These are phyloP conservation scores for Curvularia spicifera DNA, from an alignment of 2,329 filamentous ascomycete genomes.

Conservation along the genomic window DNA sequence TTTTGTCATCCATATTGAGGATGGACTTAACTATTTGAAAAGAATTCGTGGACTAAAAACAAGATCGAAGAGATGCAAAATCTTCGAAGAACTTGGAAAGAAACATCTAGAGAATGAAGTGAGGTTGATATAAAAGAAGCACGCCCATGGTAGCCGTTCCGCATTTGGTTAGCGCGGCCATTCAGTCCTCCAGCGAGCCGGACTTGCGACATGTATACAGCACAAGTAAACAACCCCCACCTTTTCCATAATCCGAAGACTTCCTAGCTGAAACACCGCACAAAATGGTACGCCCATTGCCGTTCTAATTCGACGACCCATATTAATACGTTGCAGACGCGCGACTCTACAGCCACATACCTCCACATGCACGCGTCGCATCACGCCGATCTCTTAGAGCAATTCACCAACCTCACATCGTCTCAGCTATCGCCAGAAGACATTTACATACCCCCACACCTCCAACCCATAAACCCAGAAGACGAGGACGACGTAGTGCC, in stretches of 20 bases:
- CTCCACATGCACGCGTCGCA: slow-evolving; percentile 75
- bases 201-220: neutral
- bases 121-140: neutral
- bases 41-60: neutral
- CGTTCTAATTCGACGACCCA: too few species aligned
- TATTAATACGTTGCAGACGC: slow-evolving; percentile 54
- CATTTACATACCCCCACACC: slow-evolving; percentile 79
- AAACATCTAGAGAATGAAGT: neutral
- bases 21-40: neutral
- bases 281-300: neutral
- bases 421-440: slow-evolving; percentile 63
- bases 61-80: too few species aligned
- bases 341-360: slow-evolving; percentile 77
- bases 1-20: neutral
- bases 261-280: neutral
- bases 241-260: neutral
- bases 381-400: slow-evolving; percentile 79
- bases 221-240: neutral
- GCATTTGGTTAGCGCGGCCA: slow-evolving; percentile 9
- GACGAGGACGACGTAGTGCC: slow-evolving; percentile 89
- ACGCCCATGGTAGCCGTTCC: neutral
- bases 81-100: too few species aligned
- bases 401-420: slow-evolving; percentile 52
- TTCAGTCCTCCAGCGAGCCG: slow-evolving; percentile 2
- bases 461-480: slow-evolving; percentile 84